phyloP scores from a whole-genome alignment of 345 rosid species.

The Hibiscus mutabilis region DNA sequence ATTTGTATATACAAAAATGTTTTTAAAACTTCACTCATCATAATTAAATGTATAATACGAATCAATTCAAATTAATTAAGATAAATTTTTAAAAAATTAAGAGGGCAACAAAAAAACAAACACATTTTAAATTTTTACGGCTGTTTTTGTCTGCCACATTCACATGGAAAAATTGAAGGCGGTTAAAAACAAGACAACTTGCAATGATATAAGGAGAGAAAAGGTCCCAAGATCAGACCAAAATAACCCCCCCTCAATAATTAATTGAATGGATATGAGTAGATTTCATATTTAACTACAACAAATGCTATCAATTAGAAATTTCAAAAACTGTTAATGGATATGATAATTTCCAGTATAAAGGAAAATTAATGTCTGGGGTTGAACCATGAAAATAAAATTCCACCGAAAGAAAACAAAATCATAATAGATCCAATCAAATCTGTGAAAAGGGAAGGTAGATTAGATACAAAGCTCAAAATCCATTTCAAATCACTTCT shows the following conservation, averaged over 20 bases:
- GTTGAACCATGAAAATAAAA: conserved; percentile 6
- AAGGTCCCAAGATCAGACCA: conserved; percentile 15
- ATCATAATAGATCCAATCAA: conserved; percentile 13
- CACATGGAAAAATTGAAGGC: not conserved
- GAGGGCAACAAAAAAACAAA: too few relatives aligned
- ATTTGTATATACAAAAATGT: too few relatives aligned
- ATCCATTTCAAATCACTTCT: not conserved
- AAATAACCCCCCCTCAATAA: not conserved
- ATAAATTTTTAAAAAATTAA: too few relatives aligned
- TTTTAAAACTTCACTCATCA: too few relatives aligned
- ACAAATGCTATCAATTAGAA: not conserved
- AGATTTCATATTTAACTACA: not conserved
- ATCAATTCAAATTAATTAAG: too few relatives aligned
- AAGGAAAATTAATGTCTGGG: not conserved
- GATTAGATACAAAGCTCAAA: conserved; percentile 8
- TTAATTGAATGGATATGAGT: not conserved
- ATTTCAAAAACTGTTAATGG: too few relatives aligned
- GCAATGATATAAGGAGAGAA: conserved; percentile 29
- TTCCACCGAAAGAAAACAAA: conserved; percentile 14
- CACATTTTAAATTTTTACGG: not conserved
- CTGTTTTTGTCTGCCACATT: conserved; percentile 48
- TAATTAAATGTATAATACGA: too few relatives aligned
- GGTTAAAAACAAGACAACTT: not conserved
- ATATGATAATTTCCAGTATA: not conserved
- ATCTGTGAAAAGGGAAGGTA: not conserved